A percentile compares a stretch with the other conserved stretches of the same genome.
Conservation (phyloP, 176 grass and related monocot genomes). For the Bothriochloa decipiens region DNA sequence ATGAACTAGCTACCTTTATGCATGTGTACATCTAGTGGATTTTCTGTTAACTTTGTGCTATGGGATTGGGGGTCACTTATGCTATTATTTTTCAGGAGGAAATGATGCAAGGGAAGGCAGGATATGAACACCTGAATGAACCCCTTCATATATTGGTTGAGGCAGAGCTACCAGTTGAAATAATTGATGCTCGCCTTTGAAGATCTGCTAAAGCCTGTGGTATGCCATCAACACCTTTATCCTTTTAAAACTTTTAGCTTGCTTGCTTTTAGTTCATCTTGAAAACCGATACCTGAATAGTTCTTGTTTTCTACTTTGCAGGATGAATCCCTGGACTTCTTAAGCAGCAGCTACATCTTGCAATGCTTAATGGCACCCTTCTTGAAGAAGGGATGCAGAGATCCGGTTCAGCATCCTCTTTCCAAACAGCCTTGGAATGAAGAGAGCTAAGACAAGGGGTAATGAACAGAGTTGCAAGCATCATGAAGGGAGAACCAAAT, state of each 20-base stretch:
- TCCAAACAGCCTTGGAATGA: slow-evolving; percentile 92
- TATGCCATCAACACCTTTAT: slow-evolving; percentile 43
- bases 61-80: neutral
- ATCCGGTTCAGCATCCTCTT: slow-evolving; percentile 80
- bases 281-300: neutral
- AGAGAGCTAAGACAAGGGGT: slow-evolving; percentile 96
- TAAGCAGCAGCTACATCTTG: slow-evolving; percentile 97
- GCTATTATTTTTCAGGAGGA: slow-evolving; percentile 64
- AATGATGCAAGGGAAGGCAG: slow-evolving; percentile 91
- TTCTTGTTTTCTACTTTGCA: slow-evolving; percentile 40
- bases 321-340: slow-evolving; percentile 96
- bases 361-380: slow-evolving; percentile 78
- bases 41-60: slow-evolving; percentile 6
- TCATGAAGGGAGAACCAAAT: slow-evolving; percentile 45
- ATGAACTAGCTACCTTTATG: slow-evolving; percentile 5
- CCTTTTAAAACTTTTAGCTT: neutral
- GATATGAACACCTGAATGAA: slow-evolving; percentile 96
- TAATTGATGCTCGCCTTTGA: slow-evolving; percentile 83
- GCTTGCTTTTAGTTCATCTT: neutral
- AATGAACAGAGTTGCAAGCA: neutral
- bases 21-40: slow-evolving; percentile 7
- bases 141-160: slow-evolving; percentile 95
- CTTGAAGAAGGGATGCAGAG: slow-evolving; percentile 89
- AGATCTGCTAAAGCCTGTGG: slow-evolving; percentile 89
- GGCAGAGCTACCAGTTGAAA: slow-evolving; percentile 83